These are phyloP conservation scores for Sugiyamaella valdiviana DNA, from an alignment of 805 yeast genomes.

Conservation along the genomic window DNA sequence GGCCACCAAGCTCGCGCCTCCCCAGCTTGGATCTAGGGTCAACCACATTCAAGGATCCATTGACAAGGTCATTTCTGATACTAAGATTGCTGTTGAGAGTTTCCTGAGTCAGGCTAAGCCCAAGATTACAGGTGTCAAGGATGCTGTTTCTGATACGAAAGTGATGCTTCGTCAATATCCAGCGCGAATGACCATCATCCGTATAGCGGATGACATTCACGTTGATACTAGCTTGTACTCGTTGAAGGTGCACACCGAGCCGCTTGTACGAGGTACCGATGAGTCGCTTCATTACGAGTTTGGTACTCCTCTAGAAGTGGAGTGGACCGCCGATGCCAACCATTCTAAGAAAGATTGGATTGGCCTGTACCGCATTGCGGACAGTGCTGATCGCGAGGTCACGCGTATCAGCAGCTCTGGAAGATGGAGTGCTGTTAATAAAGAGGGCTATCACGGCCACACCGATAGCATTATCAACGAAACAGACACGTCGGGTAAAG, in stretches of 20 bases:
- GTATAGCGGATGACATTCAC: constrained; percentile 25
- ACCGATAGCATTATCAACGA: constrained; percentile 19
- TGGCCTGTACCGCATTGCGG: constrained; percentile 61
- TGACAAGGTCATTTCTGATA: constrained; percentile 35
- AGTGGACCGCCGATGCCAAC: constrained; percentile 48
- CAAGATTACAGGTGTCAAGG: constrained; percentile 29
- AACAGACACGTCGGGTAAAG: constrained; percentile 37
- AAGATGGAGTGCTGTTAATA: constrained; percentile 52
- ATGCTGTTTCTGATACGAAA: constrained; percentile 28
- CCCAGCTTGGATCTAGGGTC: constrained; percentile 25
- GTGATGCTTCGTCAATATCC: constrained; percentile 35
- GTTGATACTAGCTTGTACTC: constrained; percentile 24
- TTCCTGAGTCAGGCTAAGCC: constrained; percentile 33
- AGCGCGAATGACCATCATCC: constrained; percentile 29
- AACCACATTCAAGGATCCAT: constrained; percentile 30
- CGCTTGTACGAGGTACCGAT: neutral
- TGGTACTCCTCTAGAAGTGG: constrained; percentile 50
- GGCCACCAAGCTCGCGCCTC: constrained; percentile 25
- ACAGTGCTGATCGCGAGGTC: constrained; percentile 44
- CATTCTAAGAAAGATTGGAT: constrained; percentile 63
- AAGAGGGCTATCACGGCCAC: constrained; percentile 29
- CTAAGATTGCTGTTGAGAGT: constrained; percentile 42
- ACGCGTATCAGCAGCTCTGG: constrained; percentile 60
- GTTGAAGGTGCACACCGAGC: constrained; percentile 14
- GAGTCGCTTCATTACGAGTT: constrained; percentile 13